Conservation (phyloP, 108 stramenopile species). For the Aurantiochytrium sp. region DNA sequence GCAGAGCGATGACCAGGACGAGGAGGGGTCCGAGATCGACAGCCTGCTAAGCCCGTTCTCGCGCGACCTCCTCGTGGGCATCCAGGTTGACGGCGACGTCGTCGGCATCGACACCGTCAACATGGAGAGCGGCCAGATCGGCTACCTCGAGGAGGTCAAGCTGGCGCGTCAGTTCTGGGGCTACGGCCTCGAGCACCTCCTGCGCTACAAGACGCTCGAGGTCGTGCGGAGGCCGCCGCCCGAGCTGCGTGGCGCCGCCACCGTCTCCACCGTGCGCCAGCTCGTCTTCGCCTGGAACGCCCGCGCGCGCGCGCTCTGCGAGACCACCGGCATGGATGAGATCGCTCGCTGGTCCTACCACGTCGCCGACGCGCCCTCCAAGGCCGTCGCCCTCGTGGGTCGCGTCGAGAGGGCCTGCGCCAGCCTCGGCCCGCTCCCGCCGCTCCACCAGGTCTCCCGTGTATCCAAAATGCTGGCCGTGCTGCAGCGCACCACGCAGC, state of each 20-base stretch:
- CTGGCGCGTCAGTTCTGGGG: neutral
- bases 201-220: neutral
- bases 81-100: constrained; percentile 11
- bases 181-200: neutral
- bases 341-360: neutral
- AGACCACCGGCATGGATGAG: neutral
- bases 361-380: neutral
- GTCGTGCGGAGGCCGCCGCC: neutral
- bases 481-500: neutral
- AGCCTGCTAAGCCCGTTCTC: constrained; percentile 25
- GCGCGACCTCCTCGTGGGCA: neutral
- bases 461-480: neutral
- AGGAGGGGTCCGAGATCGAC: neutral
- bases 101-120: constrained; percentile 23
- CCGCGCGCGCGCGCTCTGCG: neutral
- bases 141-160: constrained; percentile 26
- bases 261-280: neutral
- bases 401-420: neutral
- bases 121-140: neutral
- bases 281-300: constrained; percentile 5
- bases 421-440: neutral
- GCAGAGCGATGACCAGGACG: constrained; percentile 11
- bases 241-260: neutral
- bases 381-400: neutral
- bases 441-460: neutral